Conservation (phyloP, 257 asterid species). For the Verbascum thapsus region DNA sequence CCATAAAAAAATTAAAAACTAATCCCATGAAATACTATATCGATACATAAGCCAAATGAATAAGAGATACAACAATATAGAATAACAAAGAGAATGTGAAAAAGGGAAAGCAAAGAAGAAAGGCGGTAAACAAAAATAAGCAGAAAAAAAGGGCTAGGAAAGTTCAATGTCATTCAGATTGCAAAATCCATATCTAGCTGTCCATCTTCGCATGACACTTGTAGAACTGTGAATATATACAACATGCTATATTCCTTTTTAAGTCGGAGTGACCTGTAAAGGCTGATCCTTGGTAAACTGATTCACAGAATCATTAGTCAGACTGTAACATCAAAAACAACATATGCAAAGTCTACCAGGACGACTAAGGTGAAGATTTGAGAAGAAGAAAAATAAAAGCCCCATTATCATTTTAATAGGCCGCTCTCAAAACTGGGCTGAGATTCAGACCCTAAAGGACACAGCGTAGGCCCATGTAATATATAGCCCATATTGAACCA, state of each 20-base stretch:
- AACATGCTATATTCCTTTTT: background rate
- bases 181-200: background rate
- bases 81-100: background rate
- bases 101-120: constrained; percentile 12
- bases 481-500: background rate
- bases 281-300: background rate
- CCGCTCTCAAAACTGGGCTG: background rate
- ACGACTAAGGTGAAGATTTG: constrained; percentile 12
- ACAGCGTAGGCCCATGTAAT: constrained; percentile 7
- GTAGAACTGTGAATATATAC: constrained; percentile 19
- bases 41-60: constrained; percentile 12
- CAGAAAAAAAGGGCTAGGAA: no score
- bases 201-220: background rate
- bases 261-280: constrained; percentile 1
- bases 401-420: no score
- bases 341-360: background rate
- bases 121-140: no score
- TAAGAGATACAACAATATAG: constrained; percentile 1
- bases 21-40: constrained; percentile 14
- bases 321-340: constrained; percentile 3
- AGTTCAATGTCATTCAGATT: constrained; percentile 5
- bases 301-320: background rate
- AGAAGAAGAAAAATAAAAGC: background rate
- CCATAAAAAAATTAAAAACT: constrained; percentile 13
- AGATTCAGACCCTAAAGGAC: constrained; percentile 1